A percentile compares a stretch with the other conserved stretches of the same genome.
phyloP scores from a whole-genome alignment of 495 filamentous ascomycete species.

The Copromyces sp. region DNA sequence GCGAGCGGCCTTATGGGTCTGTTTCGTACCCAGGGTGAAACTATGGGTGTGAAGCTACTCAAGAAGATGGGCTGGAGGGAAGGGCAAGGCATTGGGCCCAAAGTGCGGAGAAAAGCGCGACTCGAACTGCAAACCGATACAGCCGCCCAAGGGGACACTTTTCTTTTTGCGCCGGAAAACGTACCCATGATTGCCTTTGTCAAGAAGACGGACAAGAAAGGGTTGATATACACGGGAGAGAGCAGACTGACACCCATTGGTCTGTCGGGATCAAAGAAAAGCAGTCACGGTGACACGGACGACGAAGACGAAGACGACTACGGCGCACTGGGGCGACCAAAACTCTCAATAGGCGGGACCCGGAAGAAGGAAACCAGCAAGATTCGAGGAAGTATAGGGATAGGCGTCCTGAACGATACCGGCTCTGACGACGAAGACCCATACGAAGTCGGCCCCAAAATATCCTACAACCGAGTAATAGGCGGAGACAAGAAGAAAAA shows the following conservation, averaged over 20 bases:
- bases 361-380: slow-evolving; percentile 39
- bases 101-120: slow-evolving; percentile 64
- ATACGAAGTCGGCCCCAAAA: slow-evolving; percentile 82
- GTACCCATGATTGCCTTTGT: slow-evolving; percentile 63
- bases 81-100: slow-evolving; percentile 87
- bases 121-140: slow-evolving; percentile 45
- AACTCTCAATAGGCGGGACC: slow-evolving; percentile 12
- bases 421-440: slow-evolving; percentile 97
- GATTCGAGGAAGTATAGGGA: slow-evolving; percentile 62
- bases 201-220: slow-evolving; percentile 70
- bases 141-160: slow-evolving; percentile 38
- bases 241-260: slow-evolving; percentile 34
- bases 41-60: slow-evolving; percentile 79
- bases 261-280: slow-evolving; percentile 8
- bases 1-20: slow-evolving; percentile 57
- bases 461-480: slow-evolving; percentile 79
- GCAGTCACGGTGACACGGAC: slow-evolving; percentile 23
- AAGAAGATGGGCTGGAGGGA: slow-evolving; percentile 95
- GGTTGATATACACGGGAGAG: slow-evolving; percentile 70
- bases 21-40: slow-evolving; percentile 65
- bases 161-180: slow-evolving; percentile 87
- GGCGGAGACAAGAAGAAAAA: slow-evolving; percentile 83
- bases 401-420: slow-evolving; percentile 86
- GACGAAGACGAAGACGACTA: slow-evolving; percentile 41
- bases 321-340: slow-evolving; percentile 22